Base-by-base conservation (phyloP, 2,329 filamentous ascomycete species). In the Samsoniella hepiali region DNA sequence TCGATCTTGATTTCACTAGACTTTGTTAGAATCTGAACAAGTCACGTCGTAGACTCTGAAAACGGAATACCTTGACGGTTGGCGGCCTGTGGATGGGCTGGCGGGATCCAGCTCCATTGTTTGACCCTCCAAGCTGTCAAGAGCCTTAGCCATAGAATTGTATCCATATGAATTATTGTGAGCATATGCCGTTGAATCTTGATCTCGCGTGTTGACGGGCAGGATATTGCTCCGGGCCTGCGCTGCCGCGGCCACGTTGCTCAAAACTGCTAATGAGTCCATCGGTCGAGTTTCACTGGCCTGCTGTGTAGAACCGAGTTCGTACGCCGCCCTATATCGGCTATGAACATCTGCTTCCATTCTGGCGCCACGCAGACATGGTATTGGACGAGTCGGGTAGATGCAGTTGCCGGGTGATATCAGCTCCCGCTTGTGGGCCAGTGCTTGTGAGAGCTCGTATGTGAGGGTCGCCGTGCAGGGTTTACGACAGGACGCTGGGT, bases 271-370 rank as follows among this genome's bases (percentile, higher is more conserved):
- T 36, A 50, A 31, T 63, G 60, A 63, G n/a, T 44, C 36, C 27
- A 57, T 44, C 45, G 60, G 53, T 27, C 27, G 53, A 44, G 44
- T 50, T 34, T 51, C 53, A 34, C 34, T 31, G 15, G 60, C 13
- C 42, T 13, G 51, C 51, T 42, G 60, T 42, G 50, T 13, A 47
- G 53, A n/a, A 27, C 34, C 45, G 44, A 51, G 36, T 34, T 44
- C 53, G 17, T 22, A 15, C 13, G 36, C 44, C 44, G 53, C 44
- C 32, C 27, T 50, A n/a, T 57, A 51, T 27, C 57, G 53, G 34
- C 53, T 63, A 57, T 63, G 60, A 56, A 36, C 34, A 51, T 63
- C 44, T 50, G 60, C 27, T 57, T 63, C 60, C 60, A 63, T 63
- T 49, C 29, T 63, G 53, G 11, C 45, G 53, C 53, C 42, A 50